These are phyloP conservation scores for Gyrodon lividus DNA, from an alignment of 768 basidiomycete genomes.

Conservation along the genomic window DNA sequence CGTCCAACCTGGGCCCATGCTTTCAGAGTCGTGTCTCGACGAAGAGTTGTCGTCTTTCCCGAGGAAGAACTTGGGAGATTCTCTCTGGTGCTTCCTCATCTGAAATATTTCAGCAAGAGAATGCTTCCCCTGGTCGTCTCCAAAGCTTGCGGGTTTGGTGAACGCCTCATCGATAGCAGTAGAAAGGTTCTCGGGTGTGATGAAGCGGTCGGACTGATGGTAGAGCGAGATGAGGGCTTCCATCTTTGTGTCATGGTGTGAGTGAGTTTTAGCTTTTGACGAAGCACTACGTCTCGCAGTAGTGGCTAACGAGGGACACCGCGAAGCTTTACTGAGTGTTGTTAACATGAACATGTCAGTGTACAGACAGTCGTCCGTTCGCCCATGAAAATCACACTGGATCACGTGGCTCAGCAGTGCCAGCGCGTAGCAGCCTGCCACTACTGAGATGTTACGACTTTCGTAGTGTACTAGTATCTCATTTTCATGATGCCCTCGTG, in stretches of 20 bases:
- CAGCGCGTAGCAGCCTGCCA: no score
- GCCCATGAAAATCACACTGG: background rate
- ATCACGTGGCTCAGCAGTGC: background rate
- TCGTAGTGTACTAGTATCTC: no score
- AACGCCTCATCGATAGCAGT: conserved; percentile 67
- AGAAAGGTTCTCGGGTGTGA: conserved; percentile 69
- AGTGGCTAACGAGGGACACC: conserved; percentile 6
- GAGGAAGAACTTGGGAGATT: conserved; percentile 26
- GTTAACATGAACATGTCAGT: conserved; percentile 16
- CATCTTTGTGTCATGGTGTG: conserved; percentile 40
- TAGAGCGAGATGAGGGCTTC: conserved; percentile 76
- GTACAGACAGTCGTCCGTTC: no score
- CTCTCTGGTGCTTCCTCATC: conserved; percentile 12
- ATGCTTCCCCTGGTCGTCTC: conserved; percentile 19
- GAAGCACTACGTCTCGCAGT: conserved; percentile 19
- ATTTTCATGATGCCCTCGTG: no score
- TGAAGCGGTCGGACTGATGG: conserved; percentile 70
- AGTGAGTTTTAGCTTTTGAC: conserved; percentile 17
- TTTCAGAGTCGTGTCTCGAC: conserved; percentile 10
- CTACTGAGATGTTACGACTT: no score
- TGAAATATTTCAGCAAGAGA: conserved; percentile 11
- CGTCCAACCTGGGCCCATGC: conserved; percentile 32
- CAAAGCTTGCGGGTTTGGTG: conserved; percentile 19
- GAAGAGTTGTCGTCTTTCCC: conserved; percentile 21
- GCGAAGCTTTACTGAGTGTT: conserved; percentile 3